phyloP scores from a whole-genome alignment of 208 protist genomes.

The Porcisia hertigi region DNA sequence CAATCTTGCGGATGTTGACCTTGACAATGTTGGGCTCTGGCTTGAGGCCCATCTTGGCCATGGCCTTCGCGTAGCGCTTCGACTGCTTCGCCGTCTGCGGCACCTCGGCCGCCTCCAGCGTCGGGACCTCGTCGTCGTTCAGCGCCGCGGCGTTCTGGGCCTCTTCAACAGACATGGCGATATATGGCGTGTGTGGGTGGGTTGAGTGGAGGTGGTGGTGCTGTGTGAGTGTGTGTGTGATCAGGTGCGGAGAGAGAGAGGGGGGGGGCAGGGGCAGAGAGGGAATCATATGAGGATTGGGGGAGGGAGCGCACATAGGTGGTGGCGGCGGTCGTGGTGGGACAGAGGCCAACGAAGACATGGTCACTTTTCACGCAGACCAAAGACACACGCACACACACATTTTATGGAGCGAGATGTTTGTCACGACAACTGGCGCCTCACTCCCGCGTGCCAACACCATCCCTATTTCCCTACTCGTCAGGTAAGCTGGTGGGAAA shows the following conservation, averaged over 20 bases:
- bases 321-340: too few species aligned
- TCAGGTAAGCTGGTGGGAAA: too few species aligned
- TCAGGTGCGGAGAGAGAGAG: neutral
- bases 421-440: too few species aligned
- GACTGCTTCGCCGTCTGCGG: conserved; percentile 70
- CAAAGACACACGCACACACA: too few species aligned
- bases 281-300: too few species aligned
- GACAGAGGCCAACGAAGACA: too few species aligned
- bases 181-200: neutral
- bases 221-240: neutral
- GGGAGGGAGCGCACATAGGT: too few species aligned
- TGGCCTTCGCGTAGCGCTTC: conserved; percentile 97
- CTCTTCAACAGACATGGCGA: conserved; percentile 56
- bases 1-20: conserved; percentile 93
- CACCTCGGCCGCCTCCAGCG: conserved; percentile 73
- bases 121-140: conserved; percentile 72
- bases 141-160: conserved; percentile 58
- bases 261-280: too few species aligned
- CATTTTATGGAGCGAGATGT: too few species aligned
- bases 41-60: conserved; percentile 97
- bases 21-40: conserved; percentile 91
- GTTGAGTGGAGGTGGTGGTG: neutral
- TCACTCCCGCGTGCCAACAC: too few species aligned
- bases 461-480: too few species aligned
- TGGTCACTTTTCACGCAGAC: too few species aligned